phyloP scores from a whole-genome alignment of 495 filamentous ascomycete genomes.

The Aspergillus haitiensis region DNA sequence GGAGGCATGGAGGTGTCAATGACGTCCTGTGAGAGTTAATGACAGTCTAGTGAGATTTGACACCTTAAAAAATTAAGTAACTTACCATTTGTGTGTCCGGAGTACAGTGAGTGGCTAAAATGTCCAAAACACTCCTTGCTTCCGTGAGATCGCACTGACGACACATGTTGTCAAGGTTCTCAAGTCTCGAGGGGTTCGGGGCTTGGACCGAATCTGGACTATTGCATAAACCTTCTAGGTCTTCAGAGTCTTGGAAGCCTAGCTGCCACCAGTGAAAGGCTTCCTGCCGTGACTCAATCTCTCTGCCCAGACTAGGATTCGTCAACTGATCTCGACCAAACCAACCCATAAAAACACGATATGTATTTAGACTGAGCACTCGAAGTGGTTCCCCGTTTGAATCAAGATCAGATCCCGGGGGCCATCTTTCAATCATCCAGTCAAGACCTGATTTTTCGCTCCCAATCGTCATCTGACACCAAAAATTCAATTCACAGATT shows the following conservation, averaged over 20 bases:
- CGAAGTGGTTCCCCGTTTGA: constrained; percentile 63
- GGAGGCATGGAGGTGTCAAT: constrained; percentile 64
- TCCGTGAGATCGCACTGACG: constrained; percentile 35
- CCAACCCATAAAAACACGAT: constrained; percentile 75
- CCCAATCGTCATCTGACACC: constrained; percentile 96
- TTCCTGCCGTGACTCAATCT: constrained; percentile 37
- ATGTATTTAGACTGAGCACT: constrained; percentile 83
- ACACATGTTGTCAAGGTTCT: constrained; percentile 32
- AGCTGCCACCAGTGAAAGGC: constrained; percentile 42
- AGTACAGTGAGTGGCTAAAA: constrained; percentile 36
- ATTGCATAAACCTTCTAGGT: constrained; percentile 18
- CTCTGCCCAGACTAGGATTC: constrained; percentile 22
- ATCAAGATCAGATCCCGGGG: constrained; percentile 66
- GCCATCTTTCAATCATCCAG: constrained; percentile 80
- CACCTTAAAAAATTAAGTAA: not conserved
- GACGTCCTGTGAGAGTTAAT: constrained; percentile 41
- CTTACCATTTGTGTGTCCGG: constrained; percentile 34
- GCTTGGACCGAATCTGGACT: not conserved
- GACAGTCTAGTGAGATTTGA: constrained; percentile 4
- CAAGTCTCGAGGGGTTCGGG: constrained; percentile 22
- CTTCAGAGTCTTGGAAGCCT: constrained; percentile 39
- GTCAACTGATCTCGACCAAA: constrained; percentile 57
- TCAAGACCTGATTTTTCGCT: constrained; percentile 82
- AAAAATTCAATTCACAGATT: constrained; percentile 88
- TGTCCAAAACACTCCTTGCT: constrained; percentile 40